Conservation (phyloP, 495 filamentous ascomycete species). For the Penicillium desertorum region DNA sequence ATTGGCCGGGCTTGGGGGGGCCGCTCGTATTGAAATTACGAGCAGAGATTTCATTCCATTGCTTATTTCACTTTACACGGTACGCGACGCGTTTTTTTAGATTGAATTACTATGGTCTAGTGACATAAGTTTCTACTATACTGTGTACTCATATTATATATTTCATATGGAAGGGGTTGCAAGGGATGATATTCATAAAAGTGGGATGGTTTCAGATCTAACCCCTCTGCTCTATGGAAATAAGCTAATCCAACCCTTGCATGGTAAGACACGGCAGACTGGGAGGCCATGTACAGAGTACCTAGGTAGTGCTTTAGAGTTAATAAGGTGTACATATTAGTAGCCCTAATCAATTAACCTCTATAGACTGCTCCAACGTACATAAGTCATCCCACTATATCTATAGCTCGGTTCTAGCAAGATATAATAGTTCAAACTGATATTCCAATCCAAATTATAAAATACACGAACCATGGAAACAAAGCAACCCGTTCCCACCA, state of each 20-base stretch:
- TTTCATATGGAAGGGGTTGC: not conserved
- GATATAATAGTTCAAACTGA: not conserved
- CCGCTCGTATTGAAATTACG: conserved; percentile 19
- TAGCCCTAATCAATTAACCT: not conserved
- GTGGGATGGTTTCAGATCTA: conserved; percentile 6
- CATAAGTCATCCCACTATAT: not conserved
- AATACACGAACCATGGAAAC: conserved; percentile 3
- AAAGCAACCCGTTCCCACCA: not conserved
- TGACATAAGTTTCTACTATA: too few species aligned
- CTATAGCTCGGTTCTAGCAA: not conserved
- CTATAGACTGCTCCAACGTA: not conserved
- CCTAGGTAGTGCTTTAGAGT: too few species aligned
- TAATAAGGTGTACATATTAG: too few species aligned
- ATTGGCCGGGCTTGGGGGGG: conserved; percentile 24
- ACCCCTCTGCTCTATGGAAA: not conserved
- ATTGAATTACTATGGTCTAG: too few species aligned
- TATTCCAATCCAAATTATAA: not conserved
- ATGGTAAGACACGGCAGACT: conserved; percentile 4
- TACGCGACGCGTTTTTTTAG: conserved; percentile 14
- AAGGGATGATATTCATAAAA: conserved; percentile 5
- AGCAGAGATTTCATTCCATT: conserved; percentile 14
- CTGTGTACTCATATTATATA: too few species aligned
- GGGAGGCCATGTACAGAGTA: not conserved
- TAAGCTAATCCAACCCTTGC: conserved; percentile 14
- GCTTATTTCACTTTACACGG: not conserved